Conservation (phyloP, 805 yeast genomes). For the Yamadazyma akitaensis region DNA sequence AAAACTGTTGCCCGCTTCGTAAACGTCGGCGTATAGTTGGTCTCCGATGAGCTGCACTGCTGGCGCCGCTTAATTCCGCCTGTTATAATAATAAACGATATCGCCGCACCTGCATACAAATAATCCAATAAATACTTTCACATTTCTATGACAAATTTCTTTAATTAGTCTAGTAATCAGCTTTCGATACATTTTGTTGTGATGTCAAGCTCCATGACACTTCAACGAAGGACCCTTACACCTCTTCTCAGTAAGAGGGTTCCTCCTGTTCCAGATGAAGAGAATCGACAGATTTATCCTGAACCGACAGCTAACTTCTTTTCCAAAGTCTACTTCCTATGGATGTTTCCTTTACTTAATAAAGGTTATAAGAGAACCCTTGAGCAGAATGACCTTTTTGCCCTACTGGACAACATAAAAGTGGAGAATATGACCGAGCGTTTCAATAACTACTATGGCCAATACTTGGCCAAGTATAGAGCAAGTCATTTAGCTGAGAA, state of each 20-base stretch:
- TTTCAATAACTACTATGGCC: slow-evolving; percentile 22
- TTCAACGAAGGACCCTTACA: slow-evolving; percentile 33
- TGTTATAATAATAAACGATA: not conserved
- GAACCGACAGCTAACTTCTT: slow-evolving; percentile 34
- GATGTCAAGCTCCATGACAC: slow-evolving; percentile 1
- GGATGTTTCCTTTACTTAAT: slow-evolving; percentile 61
- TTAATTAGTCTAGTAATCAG: no score
- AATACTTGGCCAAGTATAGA: slow-evolving; percentile 21
- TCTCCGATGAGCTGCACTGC: not conserved
- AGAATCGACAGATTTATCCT: slow-evolving; percentile 49
- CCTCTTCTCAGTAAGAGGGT: slow-evolving; percentile 35
- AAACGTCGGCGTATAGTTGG: no score
- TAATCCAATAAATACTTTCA: no score
- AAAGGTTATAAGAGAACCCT: slow-evolving; percentile 73
- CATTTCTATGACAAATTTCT: no score
- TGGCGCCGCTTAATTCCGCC: not conserved
- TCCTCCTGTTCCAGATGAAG: slow-evolving; percentile 52
- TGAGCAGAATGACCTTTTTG: slow-evolving; percentile 57
- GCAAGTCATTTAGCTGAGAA: slow-evolving; percentile 22
- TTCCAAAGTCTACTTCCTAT: slow-evolving; percentile 54
- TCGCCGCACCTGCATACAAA: not conserved
- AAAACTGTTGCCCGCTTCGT: not conserved
- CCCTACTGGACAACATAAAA: slow-evolving; percentile 31
- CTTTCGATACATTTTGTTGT: no score
- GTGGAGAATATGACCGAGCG: slow-evolving; percentile 28